Percentiles rank a stretch among this genome's conserved stretches.
Evolutionary conservation across 495 filamentous ascomycete genomes (phyloP).

Genomic region (Aspergillus ellipticus): DNA sequence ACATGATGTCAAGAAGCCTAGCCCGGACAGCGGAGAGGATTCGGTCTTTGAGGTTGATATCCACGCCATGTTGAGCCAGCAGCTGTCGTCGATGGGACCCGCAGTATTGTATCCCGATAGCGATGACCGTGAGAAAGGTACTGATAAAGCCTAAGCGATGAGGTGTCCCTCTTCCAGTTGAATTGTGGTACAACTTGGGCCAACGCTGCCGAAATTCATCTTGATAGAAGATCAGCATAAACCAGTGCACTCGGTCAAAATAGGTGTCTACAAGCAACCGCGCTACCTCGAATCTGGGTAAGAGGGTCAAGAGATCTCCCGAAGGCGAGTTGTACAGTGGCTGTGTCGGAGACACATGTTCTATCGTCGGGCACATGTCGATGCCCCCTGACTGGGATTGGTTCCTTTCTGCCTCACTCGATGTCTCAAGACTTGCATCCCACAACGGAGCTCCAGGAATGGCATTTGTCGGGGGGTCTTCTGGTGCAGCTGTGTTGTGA

Average conservation of each 20-base stretch:
- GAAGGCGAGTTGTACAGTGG: slow-evolving; percentile 1
- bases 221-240: slow-evolving; percentile 36
- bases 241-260: slow-evolving; percentile 38
- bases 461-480: slow-evolving; percentile 15
- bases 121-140: slow-evolving; percentile 28
- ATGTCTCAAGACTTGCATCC: neutral
- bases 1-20: slow-evolving; percentile 24
- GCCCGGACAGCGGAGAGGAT: slow-evolving; percentile 15
- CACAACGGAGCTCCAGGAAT: slow-evolving; percentile 19
- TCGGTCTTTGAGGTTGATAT: slow-evolving; percentile 19
- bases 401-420: neutral
- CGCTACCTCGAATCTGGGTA: slow-evolving; percentile 22
- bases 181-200: slow-evolving; percentile 18
- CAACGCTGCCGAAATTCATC: slow-evolving; percentile 31
- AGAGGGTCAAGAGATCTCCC: slow-evolving; percentile 11
- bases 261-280: slow-evolving; percentile 33
- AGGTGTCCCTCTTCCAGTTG: neutral
- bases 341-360: neutral
- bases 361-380: neutral
- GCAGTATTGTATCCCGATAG: slow-evolving; percentile 28
- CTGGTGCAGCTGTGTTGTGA: slow-evolving; percentile 17
- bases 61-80: slow-evolving; percentile 6
- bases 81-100: slow-evolving; percentile 12
- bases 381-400: neutral
- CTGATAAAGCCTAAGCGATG: slow-evolving; percentile 18